Conservation (phyloP, 192 early-diverging fungal genomes). For the Coemansia sp. region DNA sequence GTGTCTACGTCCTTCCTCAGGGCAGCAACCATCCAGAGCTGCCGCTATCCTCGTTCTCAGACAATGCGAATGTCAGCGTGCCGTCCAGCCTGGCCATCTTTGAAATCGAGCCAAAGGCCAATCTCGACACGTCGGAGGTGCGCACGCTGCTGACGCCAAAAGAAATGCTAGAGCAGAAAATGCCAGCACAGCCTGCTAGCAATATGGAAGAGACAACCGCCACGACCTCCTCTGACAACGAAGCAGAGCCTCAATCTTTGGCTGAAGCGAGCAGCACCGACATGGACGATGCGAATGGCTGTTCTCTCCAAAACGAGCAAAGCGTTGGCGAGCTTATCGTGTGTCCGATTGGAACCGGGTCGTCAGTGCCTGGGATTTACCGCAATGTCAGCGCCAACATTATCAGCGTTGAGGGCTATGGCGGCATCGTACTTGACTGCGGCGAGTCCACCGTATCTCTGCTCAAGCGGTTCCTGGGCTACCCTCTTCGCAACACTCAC, state of each 20-base stretch:
- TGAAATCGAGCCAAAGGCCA: conserved; percentile 64
- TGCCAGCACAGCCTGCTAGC: neutral
- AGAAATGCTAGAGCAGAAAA: conserved; percentile 16
- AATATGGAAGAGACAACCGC: neutral
- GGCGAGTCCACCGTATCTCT: conserved; percentile 89
- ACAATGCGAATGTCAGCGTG: conserved; percentile 6
- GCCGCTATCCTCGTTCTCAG: conserved; percentile 20
- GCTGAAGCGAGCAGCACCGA: neutral
- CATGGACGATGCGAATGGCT: neutral
- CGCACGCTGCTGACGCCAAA: conserved; percentile 25
- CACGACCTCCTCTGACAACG: neutral
- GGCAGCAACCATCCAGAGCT: conserved; percentile 52
- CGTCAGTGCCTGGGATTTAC: conserved; percentile 83
- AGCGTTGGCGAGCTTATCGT: conserved; percentile 24
- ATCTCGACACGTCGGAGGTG: conserved; percentile 48
- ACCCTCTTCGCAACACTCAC: conserved; percentile 32
- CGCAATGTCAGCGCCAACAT: conserved; percentile 90
- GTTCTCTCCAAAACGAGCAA: neutral
- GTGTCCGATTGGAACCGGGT: conserved; percentile 88
- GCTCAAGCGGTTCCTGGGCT: conserved; percentile 72
- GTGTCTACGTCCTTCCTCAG: conserved; percentile 72
- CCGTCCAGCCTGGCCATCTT: conserved; percentile 52
- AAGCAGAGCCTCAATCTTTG: neutral
- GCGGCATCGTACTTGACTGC: conserved; percentile 77
- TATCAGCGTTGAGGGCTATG: conserved; percentile 61